Evolutionary conservation across 2,329 filamentous ascomycete species (phyloP).

Genomic region (Graphilbum fragrans): DNA sequence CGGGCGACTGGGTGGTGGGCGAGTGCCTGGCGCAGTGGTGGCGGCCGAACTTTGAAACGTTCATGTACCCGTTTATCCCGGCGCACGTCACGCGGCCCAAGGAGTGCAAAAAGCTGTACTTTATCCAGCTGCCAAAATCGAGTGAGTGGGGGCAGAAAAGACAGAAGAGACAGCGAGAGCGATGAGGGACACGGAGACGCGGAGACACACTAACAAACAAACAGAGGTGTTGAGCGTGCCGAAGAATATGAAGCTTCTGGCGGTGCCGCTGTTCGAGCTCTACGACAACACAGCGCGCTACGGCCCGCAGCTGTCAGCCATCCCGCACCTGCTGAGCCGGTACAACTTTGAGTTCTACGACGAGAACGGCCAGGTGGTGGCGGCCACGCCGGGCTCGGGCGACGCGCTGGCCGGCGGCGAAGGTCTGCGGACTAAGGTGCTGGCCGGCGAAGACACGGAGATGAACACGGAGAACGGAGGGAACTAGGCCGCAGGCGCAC

Average conservation of each 20-base stretch:
- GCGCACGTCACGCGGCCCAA: constrained; percentile 93
- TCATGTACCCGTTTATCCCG: constrained; percentile 98
- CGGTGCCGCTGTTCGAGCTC: constrained; percentile 91
- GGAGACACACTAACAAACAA: constrained; percentile 5
- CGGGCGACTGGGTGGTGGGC: constrained; percentile 82
- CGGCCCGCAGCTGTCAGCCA: constrained; percentile 89
- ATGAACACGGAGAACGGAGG: constrained; percentile 36
- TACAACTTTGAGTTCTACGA: constrained; percentile 99
- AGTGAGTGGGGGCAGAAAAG: constrained; percentile 41
- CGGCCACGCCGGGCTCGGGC: constrained; percentile 64
- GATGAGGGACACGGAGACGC: no score
- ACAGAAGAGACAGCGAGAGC: neutral
- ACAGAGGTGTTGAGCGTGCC: constrained; percentile 88
- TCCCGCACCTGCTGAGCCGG: constrained; percentile 83
- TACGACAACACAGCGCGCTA: constrained; percentile 96
- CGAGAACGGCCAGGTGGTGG: constrained; percentile 78
- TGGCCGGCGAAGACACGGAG: constrained; percentile 52
- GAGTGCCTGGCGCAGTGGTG: constrained; percentile 98
- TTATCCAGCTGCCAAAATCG: constrained; percentile 84
- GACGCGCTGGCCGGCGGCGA: constrained; percentile 27
- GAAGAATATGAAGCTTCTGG: constrained; percentile 99
- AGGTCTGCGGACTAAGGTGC: constrained; percentile 51
- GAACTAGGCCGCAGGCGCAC: no score
- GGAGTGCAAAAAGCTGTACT: constrained; percentile 98
- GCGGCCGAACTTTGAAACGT: constrained; percentile 97